A percentile compares a stretch with the other conserved stretches of the same genome.
These are phyloP conservation scores for Corylus heterophylla DNA, from an alignment of 306 rosid genomes.

Conservation along the genomic window DNA sequence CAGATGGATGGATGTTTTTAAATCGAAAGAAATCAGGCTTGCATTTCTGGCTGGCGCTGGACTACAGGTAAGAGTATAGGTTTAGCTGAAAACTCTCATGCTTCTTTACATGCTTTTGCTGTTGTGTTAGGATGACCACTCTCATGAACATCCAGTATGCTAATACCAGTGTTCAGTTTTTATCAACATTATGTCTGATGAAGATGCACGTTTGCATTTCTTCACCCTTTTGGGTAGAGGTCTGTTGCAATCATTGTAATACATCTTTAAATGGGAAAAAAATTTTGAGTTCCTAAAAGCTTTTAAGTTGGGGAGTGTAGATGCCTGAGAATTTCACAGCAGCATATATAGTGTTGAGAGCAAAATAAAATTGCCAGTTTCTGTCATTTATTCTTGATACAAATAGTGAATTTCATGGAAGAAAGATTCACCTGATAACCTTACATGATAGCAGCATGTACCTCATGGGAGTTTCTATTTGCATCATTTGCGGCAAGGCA, in stretches of 20 bases:
- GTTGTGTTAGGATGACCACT: neutral
- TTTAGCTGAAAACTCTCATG: neutral
- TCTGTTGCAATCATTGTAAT: neutral
- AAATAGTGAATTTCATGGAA: neutral
- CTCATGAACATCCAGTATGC: neutral
- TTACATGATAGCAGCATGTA: neutral
- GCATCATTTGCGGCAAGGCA: neutral
- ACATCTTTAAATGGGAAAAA: neutral
- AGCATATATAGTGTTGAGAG: neutral
- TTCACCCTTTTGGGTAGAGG: neutral
- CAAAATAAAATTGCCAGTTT: neutral
- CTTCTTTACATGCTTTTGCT: neutral
- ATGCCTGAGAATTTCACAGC: neutral
- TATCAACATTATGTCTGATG: neutral
- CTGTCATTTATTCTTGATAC: neutral
- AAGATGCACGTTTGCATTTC: neutral
- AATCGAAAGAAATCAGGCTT: conserved; percentile 68
- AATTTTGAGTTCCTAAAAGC: neutral
- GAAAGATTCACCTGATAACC: neutral
- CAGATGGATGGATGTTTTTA: conserved; percentile 59
- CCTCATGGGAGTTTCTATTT: neutral
- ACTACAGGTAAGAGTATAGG: conserved; percentile 57
- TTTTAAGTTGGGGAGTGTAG: neutral
- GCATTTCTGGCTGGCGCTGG: conserved; percentile 92
- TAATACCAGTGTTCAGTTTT: neutral